Conservation (phyloP, 208 protist genomes). For the Leishmania guyanensis region DNA sequence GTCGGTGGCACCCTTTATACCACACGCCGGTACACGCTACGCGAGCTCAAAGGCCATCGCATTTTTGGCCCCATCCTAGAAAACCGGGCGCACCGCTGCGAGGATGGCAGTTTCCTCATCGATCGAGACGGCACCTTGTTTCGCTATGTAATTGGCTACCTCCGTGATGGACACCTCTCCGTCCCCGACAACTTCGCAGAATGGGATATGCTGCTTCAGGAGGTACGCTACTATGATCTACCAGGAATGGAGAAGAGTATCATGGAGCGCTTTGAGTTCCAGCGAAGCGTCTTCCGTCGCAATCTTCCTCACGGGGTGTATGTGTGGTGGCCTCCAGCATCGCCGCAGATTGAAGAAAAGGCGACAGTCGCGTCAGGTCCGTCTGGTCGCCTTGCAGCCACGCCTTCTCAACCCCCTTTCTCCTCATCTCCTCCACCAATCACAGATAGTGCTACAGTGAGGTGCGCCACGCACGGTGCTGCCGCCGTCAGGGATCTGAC, state of each 20-base stretch:
- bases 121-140: conserved; percentile 70
- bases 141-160: conserved; percentile 65
- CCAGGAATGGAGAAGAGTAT: conserved; percentile 42
- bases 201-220: conserved; percentile 69
- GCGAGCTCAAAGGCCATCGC: conserved; percentile 30
- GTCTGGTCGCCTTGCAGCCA: not conserved
- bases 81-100: conserved; percentile 35
- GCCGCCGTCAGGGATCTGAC: not conserved
- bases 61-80: conserved; percentile 63
- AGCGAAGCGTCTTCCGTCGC: conserved; percentile 50
- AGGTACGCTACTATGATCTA: conserved; percentile 51
- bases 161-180: conserved; percentile 48
- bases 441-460: not conserved
- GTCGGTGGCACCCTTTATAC: conserved; percentile 67
- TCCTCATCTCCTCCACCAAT: not conserved
- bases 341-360: not conserved
- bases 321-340: conserved; percentile 47
- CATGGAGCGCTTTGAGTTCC: conserved; percentile 60
- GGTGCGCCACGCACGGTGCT: not conserved
- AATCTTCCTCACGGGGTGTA: conserved; percentile 67
- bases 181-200: conserved; percentile 63
- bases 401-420: not conserved
- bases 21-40: conserved; percentile 44
- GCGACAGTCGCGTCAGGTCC: not conserved
- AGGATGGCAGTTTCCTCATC: conserved; percentile 68